phyloP scores from a whole-genome alignment of 768 basidiomycete genomes.

The Russula earlei region DNA sequence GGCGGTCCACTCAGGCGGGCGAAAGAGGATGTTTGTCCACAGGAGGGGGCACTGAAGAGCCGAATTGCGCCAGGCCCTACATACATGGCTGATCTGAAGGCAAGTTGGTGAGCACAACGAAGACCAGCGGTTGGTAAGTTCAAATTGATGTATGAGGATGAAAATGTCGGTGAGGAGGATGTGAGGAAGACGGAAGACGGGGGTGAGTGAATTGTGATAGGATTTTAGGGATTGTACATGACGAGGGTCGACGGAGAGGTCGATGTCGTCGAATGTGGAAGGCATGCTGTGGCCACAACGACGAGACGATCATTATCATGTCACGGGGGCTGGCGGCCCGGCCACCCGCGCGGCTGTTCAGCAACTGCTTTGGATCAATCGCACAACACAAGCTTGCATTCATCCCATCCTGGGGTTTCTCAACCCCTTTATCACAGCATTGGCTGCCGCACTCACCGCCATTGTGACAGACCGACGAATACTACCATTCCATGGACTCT shows the following conservation, averaged over 20 bases:
- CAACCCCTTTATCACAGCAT: not conserved
- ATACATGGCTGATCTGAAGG: slow-evolving; percentile 14
- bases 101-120: not conserved
- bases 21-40: slow-evolving; percentile 15
- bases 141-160: slow-evolving; percentile 1
- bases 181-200: slow-evolving; percentile 15
- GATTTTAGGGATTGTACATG: not conserved
- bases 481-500: slow-evolving; percentile 42
- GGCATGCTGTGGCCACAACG: too few relatives aligned
- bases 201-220: slow-evolving; percentile 7
- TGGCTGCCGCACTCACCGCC: not conserved
- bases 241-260: not conserved
- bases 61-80: slow-evolving; percentile 15
- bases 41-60: slow-evolving; percentile 15
- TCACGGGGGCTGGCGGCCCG: too few relatives aligned
- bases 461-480: not conserved
- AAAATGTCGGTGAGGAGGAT: slow-evolving; percentile 14
- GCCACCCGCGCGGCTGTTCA: too few relatives aligned
- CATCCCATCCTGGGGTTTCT: not conserved
- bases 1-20: slow-evolving; percentile 10
- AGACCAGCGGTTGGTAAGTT: not conserved
- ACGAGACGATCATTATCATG: too few relatives aligned
- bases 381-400: too few relatives aligned
- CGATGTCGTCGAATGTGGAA: not conserved
- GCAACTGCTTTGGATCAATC: too few relatives aligned